Evolutionary conservation across 192 early-diverging fungal species (phyloP).

Genomic region (Umbelopsis isabellina): DNA sequence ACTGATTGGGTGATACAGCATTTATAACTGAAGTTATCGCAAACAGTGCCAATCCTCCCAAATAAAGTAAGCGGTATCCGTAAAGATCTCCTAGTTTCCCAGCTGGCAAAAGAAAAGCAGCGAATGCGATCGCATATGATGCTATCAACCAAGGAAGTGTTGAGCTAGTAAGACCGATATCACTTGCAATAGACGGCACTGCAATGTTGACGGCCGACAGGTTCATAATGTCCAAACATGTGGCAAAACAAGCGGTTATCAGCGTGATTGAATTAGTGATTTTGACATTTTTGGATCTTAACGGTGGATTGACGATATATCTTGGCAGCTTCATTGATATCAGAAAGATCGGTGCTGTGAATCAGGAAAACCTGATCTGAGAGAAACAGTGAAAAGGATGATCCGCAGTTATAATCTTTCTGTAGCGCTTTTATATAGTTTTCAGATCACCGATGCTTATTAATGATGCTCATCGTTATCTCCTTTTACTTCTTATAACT

Average conservation of each 20-base stretch:
- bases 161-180: neutral
- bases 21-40: constrained; percentile 39
- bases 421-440: too few species aligned
- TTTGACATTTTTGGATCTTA: neutral
- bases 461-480: too few species aligned
- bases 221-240: constrained; percentile 44
- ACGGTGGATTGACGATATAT: neutral
- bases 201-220: constrained; percentile 49
- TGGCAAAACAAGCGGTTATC: constrained; percentile 40
- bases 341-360: too few species aligned
- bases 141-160: constrained; percentile 31
- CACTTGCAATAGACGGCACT: constrained; percentile 33
- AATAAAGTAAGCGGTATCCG: constrained; percentile 40
- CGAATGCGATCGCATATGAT: constrained; percentile 39
- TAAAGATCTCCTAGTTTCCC: constrained; percentile 43
- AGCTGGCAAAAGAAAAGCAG: constrained; percentile 40
- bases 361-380: too few species aligned
- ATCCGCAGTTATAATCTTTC: too few species aligned
- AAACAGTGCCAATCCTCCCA: constrained; percentile 41
- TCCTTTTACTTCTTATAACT: too few species aligned
- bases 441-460: too few species aligned
- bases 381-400: too few species aligned
- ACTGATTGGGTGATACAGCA: constrained; percentile 36
- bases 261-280: constrained; percentile 19
- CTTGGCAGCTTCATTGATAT: too few species aligned